Evolutionary conservation across 371 early-diverging fungal genomes (phyloP).

Genomic region (Apophysomyces trapeziformis): DNA sequence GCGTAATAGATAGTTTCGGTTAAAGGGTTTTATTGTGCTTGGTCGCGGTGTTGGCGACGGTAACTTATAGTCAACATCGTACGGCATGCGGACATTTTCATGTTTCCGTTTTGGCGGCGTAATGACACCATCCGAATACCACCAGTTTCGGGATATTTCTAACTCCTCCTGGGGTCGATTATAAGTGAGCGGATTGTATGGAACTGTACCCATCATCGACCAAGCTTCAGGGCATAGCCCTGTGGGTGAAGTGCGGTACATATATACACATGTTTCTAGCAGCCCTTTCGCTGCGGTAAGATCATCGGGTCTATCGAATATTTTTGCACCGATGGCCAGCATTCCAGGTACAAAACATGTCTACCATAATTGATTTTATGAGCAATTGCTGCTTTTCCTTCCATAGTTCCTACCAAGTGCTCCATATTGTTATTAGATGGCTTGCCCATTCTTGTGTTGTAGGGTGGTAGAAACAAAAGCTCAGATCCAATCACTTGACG

Average conservation of each 20-base stretch:
- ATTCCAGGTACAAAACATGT: constrained; percentile 80
- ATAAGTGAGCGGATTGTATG: constrained; percentile 35
- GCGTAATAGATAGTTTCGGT: constrained; percentile 24
- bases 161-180: constrained; percentile 27
- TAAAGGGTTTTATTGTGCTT: constrained; percentile 13
- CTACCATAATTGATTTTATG: constrained; percentile 14
- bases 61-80: neutral
- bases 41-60: constrained; percentile 12
- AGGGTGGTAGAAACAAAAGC: constrained; percentile 49
- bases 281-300: constrained; percentile 51
- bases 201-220: constrained; percentile 24
- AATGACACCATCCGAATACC: constrained; percentile 21
- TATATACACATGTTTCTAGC: constrained; percentile 62
- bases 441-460: constrained; percentile 29
- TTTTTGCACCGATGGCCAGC: constrained; percentile 65
- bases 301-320: constrained; percentile 53
- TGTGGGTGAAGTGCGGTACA: constrained; percentile 57
- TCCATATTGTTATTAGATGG: constrained; percentile 47
- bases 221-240: constrained; percentile 64
- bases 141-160: constrained; percentile 30
- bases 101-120: neutral
- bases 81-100: neutral
- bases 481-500: constrained; percentile 44
- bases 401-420: constrained; percentile 45
- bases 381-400: neutral